Base-by-base conservation (phyloP, 345 rosid genomes). In the Cardamine resedifolia region DNA sequence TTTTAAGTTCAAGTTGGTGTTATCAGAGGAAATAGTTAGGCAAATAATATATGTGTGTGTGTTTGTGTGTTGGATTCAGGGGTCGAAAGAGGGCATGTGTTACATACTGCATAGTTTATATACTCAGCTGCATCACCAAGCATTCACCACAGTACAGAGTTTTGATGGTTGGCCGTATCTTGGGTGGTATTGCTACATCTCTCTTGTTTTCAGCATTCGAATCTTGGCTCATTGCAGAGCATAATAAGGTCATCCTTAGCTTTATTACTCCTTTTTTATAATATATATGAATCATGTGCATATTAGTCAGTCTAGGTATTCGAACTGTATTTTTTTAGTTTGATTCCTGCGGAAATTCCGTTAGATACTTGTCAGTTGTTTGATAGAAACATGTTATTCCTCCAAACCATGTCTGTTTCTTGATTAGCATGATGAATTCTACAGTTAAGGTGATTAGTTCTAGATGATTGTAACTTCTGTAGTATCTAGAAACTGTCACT, bases 161-260 rank as follows among this genome's bases (percentile, higher is more conserved):
- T 68, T 78, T 93, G 80, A 93, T 93, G 98, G 34, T 93, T 48
- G 98, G 98, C 41, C 96, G 98, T 65, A 75, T 94, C 18, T 82
- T 93, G 85, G 98, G 98, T 66, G 98, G 98, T 77, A 89, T 93
- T 50, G 98, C 98, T 43, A 93, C 97, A 73, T 93, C 98, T 72
- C 85, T 93, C 18, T 80, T 94, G 36, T 87, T 86, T 74, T 94
- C 97, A 27, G 87, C 98, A 20, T 94, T 94, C 61, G 97, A 89
- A 79, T 94, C 97, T 27, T 94, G 98, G 98, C 98, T 94, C 58
- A 96, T 94, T 73, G 98, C 98, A 6, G 98, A 94, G 70, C 98
- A 91, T 83, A 84, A 84, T 58, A 93, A 93, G 97, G 98, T 90
- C 36, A 71, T 79, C 11, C 20, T 47, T 78, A 30, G 49, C 44